Base-by-base conservation (phyloP, 768 basidiomycete genomes). In the Tephrocybe sp. region DNA sequence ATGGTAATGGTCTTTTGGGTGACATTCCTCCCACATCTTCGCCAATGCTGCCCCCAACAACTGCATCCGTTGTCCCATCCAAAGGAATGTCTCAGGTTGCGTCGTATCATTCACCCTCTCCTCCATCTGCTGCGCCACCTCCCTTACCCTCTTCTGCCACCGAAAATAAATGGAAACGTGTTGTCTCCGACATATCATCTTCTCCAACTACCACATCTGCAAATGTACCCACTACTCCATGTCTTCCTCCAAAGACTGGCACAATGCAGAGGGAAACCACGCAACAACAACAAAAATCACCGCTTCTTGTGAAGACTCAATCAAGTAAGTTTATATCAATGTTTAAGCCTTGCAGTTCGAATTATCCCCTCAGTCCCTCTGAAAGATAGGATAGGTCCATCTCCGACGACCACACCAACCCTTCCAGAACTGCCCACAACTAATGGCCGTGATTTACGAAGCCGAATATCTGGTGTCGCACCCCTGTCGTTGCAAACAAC, bases 161-260 rank as follows among this genome's bases (percentile, higher is more conserved):
- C 7, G 44, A 53, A 30, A 58, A 44, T 12, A 70, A 69, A 50
- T 71, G 70, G 67, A 69, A 65, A 51, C 64, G 66, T 13, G 61
- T 70, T 9, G 49, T 50, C 15, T 21, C 40, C 43, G 51, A 39
- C 27, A 34, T 36, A 31, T 21, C 53, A 6, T 6, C 51, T 3
- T 27, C 46, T 16, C 27, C 49, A 30, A 43, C 39, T 37, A 43
- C 22, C 36, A 41, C 47, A 11, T 38, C 47, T 8, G 15, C 44
- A 37, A 51, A 27, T 16, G 19, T 16, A 28, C 28, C 51, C 9
- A 13, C 32, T 3, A 42, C 47, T 19, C 39, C 48, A 27, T 43
- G 30, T 19, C 36, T 36, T 26, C 30, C 36, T 27, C 39, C 51
- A n/a, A 40, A 34, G 4, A 32, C 30, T 34, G 30, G 41, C 15